A percentile compares a stretch with the other conserved stretches of the same genome.
phyloP scores from a whole-genome alignment of 805 yeast genomes.

The Candida sithepensis region DNA sequence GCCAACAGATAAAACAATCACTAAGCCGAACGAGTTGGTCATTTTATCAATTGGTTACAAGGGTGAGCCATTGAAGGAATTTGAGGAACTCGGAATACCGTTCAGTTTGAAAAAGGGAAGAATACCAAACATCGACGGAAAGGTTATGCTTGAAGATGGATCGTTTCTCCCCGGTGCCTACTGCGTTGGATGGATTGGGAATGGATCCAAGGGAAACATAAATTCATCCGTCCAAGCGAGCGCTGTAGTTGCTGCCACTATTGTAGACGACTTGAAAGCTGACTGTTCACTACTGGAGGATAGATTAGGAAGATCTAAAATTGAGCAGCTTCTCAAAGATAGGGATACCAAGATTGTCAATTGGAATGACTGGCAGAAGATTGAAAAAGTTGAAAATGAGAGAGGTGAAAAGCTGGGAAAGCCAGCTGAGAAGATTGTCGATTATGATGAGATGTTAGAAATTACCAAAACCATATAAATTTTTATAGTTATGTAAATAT shows the following conservation, averaged over 20 bases:
- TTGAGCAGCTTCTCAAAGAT: slow-evolving; percentile 20
- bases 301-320: slow-evolving; percentile 30
- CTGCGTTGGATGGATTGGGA: slow-evolving; percentile 87
- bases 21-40: slow-evolving; percentile 55
- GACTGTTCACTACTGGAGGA: slow-evolving; percentile 7
- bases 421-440: slow-evolving; percentile 53
- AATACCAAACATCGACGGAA: slow-evolving; percentile 44
- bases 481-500: not conserved
- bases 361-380: slow-evolving; percentile 67
- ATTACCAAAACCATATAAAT: slow-evolving; percentile 1
- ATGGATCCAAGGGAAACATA: slow-evolving; percentile 86
- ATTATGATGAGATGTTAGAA: slow-evolving; percentile 46
- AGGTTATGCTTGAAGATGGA: slow-evolving; percentile 31
- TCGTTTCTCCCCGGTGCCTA: slow-evolving; percentile 49
- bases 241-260: slow-evolving; percentile 63
- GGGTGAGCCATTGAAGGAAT: slow-evolving; percentile 61
- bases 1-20: slow-evolving; percentile 33
- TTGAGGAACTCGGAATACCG: slow-evolving; percentile 45
- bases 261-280: slow-evolving; percentile 47
- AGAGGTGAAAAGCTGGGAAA: slow-evolving; percentile 49
- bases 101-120: slow-evolving; percentile 44
- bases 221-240: slow-evolving; percentile 88
- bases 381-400: slow-evolving; percentile 50
- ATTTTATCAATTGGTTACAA: slow-evolving; percentile 82
- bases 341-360: slow-evolving; percentile 31